These are phyloP conservation scores for Inga laurina DNA, from an alignment of 306 rosid species.

Conservation along the genomic window DNA sequence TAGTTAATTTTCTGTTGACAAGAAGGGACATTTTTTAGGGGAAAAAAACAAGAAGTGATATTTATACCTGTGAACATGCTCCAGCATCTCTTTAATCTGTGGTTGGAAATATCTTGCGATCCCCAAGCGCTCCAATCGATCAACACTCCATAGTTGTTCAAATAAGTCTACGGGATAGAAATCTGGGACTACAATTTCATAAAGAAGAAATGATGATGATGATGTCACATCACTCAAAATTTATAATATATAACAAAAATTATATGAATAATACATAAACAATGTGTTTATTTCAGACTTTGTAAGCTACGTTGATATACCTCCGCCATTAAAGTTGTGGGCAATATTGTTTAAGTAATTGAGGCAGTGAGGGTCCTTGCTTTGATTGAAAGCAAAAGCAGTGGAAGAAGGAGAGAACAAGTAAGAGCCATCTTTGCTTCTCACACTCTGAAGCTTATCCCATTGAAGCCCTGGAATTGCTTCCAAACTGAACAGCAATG, in stretches of 20 bases:
- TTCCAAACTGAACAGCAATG: background rate
- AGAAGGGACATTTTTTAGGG: too few species aligned
- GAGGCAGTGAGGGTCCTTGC: background rate
- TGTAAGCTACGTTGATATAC: background rate
- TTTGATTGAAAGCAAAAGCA: background rate
- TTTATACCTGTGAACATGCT: background rate
- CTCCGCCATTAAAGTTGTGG: background rate
- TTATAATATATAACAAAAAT: too few species aligned
- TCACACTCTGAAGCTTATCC: background rate
- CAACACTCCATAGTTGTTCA: background rate
- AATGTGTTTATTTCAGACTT: too few species aligned
- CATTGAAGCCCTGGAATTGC: background rate
- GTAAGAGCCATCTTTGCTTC: background rate
- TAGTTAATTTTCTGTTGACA: too few species aligned
- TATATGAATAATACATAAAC: too few species aligned
- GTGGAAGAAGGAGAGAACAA: background rate
- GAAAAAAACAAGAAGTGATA: background rate
- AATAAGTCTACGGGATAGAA: background rate
- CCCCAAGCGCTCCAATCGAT: background rate
- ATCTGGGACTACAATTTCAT: background rate
- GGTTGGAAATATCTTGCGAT: background rate
- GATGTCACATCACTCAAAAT: too few species aligned
- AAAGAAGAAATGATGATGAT: too few species aligned
- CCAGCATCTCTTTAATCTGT: background rate
- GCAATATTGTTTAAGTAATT: background rate